Evolutionary conservation across 257 asterid species (phyloP), one percentile per base, ranked within the genome.

Genomic region (Solanum bukasovii): DNA sequence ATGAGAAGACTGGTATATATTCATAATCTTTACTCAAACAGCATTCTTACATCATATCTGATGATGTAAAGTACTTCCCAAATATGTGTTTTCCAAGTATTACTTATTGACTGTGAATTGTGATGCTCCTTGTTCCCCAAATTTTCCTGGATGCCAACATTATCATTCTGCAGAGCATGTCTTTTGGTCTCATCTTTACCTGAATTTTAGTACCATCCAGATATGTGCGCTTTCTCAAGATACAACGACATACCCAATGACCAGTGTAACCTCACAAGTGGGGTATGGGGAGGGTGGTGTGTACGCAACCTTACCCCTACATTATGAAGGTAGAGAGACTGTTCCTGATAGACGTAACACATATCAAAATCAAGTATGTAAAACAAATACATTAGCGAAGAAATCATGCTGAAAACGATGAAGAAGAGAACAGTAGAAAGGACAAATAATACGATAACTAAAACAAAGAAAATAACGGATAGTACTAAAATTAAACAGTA

Each of bases 1-100:
- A 97, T 97, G 98, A 92, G 96, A 63, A 91, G 95, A 96, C 90
- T 97, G 98, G 99, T 96, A 95, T 27, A 68, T 68, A 12, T 84
- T 72, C 34, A 38, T 84, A 29, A 31, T 59, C 84, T 83, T 49
- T 56, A 29, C 65, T 70, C 40, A 44, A 25, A 79, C 40, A 44
- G 9, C 67, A 27, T 16, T 44, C 63, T 78, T 78, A 42, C 63
- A 78, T 78, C 35, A 38, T 75, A 75, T 38, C 56, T 23, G 29
- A 75, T 75, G 21, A 34, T 75, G 9, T n/a, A 23, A 37, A 21
- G 56, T 75, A 74, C 52, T 35, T 74, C 31, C 46, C 56, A 79
- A 14, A 2, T 25, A 44, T 46, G 68, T 46, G 21, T 3, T 42
- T 42, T 78, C 84, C 65, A 44, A 78, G 38, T 40, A 40, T n/a